These are phyloP conservation scores for Malania oleifera DNA, from an alignment of 164 flowering plant genomes.

Conservation along the genomic window DNA sequence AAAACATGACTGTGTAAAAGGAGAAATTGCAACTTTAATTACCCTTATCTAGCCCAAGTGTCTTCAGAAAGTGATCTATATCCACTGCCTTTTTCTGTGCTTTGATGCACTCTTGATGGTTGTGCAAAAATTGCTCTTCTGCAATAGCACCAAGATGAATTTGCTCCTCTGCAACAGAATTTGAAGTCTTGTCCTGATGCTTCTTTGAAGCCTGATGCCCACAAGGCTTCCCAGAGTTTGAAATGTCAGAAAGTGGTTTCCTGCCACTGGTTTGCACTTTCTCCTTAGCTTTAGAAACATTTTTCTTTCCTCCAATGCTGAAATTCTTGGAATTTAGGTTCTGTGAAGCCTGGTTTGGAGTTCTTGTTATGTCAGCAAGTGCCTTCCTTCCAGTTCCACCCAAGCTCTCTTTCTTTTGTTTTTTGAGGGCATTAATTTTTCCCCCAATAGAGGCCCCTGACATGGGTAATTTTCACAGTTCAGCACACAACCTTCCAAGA, in stretches of 20 bases:
- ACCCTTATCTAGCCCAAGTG: constrained; percentile 44
- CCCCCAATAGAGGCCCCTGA: constrained; percentile 24
- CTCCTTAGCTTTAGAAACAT: constrained; percentile 24
- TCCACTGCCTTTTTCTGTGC: constrained; percentile 29
- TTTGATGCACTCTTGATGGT: constrained; percentile 58
- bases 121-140: constrained; percentile 54
- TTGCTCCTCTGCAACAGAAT: constrained; percentile 24
- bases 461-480: not conserved
- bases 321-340: constrained; percentile 21
- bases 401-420: constrained; percentile 32
- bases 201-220: constrained; percentile 28
- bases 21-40: not conserved
- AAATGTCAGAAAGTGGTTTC: constrained; percentile 53
- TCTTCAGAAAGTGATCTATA: constrained; percentile 30
- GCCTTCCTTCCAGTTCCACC: constrained; percentile 46
- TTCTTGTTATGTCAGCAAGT: constrained; percentile 44
- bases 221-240: constrained; percentile 48
- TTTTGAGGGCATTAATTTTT: constrained; percentile 20
- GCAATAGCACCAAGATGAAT: constrained; percentile 11
- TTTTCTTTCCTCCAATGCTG: constrained; percentile 20
- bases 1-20: no score
- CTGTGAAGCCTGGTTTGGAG: constrained; percentile 22
- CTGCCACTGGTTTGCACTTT: constrained; percentile 36
- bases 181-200: constrained; percentile 18
- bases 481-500: constrained; percentile 2